Evolutionary conservation across 2,329 filamentous ascomycete species (phyloP).

Genomic region (Sporothrix brasiliensis): DNA sequence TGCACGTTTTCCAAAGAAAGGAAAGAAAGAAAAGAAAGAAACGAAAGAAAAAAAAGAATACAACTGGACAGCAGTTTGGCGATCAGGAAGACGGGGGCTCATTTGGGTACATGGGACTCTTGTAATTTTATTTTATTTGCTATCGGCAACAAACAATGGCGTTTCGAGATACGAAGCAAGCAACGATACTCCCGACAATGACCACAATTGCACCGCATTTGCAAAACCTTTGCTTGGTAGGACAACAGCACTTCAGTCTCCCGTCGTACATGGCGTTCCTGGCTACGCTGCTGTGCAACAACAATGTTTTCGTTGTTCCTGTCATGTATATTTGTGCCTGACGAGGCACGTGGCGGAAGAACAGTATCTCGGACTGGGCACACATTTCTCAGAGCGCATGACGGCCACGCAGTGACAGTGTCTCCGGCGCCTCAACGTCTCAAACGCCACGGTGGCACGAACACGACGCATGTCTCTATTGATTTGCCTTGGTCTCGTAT

Average conservation of each 20-base stretch:
- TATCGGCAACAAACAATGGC: too few species aligned
- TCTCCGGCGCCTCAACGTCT: neutral
- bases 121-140: too few species aligned
- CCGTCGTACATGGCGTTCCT: neutral
- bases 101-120: too few species aligned
- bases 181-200: too few species aligned
- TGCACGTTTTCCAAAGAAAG: neutral
- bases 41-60: too few species aligned
- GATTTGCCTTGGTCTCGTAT: neutral
- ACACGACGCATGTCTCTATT: neutral
- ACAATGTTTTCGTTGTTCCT: neutral
- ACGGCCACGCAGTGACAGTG: neutral
- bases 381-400: too few species aligned
- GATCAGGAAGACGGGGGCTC: too few species aligned
- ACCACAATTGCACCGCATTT: too few species aligned
- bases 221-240: too few species aligned
- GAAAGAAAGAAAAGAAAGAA: neutral
- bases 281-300: neutral
- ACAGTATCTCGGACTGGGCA: too few species aligned
- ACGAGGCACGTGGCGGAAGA: neutral
- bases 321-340: slow-evolving; percentile 6
- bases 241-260: neutral
- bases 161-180: too few species aligned
- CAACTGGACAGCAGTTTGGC: too few species aligned
- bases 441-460: neutral